Base-by-base conservation (phyloP, 495 filamentous ascomycete species). In the Penicillium macrosclerotiorum region DNA sequence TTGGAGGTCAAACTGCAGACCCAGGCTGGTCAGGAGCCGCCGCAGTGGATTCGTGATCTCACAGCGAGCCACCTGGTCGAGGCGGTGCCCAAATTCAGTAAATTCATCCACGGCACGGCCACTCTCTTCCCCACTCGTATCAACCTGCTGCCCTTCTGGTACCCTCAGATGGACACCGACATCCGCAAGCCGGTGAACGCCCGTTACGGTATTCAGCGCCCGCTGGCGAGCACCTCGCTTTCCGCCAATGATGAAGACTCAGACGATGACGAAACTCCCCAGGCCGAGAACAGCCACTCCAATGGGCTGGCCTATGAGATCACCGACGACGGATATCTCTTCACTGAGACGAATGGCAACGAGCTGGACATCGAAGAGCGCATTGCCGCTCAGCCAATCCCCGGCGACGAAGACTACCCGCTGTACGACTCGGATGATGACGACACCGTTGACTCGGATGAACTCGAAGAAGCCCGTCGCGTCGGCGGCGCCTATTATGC, bases 1-100 rank as follows among this genome's bases (percentile, higher is more conserved):
- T 76, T 99, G 25, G 93, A 99, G 63, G 93, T 99, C 39, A 99
- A 99, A 74, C 77, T 99, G 19, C 94, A 97, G 68, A 99, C 94
- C 2, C 90, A 95, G 65, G 83, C 85, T 24, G 93, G 94, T n/a
- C 91, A 96, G 64, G 90, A 96, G 57, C 93, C 94, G 17, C 93
- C 93, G 0, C 83, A 91, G 57, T 99, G 93, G 93, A 92, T 96
- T 45, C 84, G 88, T 8, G 89, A 96, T 52, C 75, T 99, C 31
- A 93, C 88, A 17, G 78, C 89, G 12, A 93, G 87, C 54, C 93
- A 99, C 65, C 78, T 99, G 18, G 93, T 99, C 11, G 93, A 99
- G 64, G 93, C 94, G 1, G 91, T 97, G 1, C 93, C 93, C 38
- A 99, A 99, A 61, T 99, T 96, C 73, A 95, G 90, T 55, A 99